Evolutionary conservation across 1,139 yeast species (phyloP).

Genomic region (Arxiozyma slooffiae): DNA sequence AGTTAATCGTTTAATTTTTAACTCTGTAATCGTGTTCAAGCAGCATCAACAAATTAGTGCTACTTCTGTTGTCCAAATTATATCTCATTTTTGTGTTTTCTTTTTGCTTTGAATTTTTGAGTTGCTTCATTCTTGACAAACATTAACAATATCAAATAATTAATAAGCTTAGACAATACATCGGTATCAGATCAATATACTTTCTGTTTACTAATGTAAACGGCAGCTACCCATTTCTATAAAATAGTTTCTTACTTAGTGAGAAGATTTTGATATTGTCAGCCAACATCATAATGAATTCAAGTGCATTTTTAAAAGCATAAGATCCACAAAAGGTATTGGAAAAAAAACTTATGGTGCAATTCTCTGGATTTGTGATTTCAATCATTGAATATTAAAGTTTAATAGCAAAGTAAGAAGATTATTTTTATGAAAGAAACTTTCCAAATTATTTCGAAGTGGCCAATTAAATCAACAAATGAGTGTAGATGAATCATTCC

Average conservation of each 20-base stretch:
- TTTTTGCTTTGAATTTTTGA: too few relatives aligned
- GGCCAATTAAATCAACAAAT: slow-evolving; percentile 83
- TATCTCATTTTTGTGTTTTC: too few relatives aligned
- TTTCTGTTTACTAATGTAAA: too few relatives aligned
- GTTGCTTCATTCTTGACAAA: too few relatives aligned
- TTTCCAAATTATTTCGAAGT: slow-evolving; percentile 44
- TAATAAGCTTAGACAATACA: too few relatives aligned
- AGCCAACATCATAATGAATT: slow-evolving; percentile 86
- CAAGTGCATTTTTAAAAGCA: slow-evolving; percentile 66
- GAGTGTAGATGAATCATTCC: slow-evolving; percentile 77
- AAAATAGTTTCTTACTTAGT: slow-evolving; percentile 89
- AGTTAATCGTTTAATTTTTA: too few relatives aligned
- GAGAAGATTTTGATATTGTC: slow-evolving; percentile 75
- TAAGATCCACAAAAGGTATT: slow-evolving; percentile 63
- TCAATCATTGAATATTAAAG: slow-evolving; percentile 73
- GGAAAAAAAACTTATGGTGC: slow-evolving; percentile 74
- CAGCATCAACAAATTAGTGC: too few relatives aligned
- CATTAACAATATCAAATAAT: too few relatives aligned
- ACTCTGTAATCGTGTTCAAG: too few relatives aligned
- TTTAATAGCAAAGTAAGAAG: slow-evolving; percentile 67
- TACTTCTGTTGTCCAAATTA: too few relatives aligned
- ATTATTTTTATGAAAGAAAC: slow-evolving; percentile 41
- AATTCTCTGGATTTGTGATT: slow-evolving; percentile 91
- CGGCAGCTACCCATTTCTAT: slow-evolving; percentile 70
- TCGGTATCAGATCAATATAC: too few relatives aligned